Base-by-base conservation (phyloP, 345 rosid species). In the Gossypium sturtianum region DNA sequence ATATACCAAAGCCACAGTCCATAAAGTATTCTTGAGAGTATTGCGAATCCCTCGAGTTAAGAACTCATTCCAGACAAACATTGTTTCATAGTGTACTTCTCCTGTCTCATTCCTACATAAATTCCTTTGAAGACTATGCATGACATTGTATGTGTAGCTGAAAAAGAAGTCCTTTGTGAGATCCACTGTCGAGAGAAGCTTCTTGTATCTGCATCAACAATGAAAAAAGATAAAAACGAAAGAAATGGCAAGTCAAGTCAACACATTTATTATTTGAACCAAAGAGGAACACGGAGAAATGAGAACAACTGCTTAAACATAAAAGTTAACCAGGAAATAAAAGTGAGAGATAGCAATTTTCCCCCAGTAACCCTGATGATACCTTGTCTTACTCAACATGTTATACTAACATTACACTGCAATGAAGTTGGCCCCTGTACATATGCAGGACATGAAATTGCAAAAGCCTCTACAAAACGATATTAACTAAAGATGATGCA, bases 31-130 rank as follows among this genome's bases (percentile, higher is more conserved):
- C 81, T 90, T 83, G 52, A 91, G 90, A 54, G 73, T 86, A 70
- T 80, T 80, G 70, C 89, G 89, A 58, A 93, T 89, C 72, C 81
- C 87, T 70, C 87, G 93, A 49, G 96, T 95, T 79, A 94, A 82
- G 86, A 86, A 91, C 75, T 91, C 96, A 73, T 95, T 95, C 99
- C 99, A 95, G 53, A 95, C 94, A 74, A 93, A 95, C 97, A 90
- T 89, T 10, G 93, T 83, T 74, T 95, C 97, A 51, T 93, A 85
- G 74, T 79, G 86, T 76, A 56, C 27, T n/a, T 74, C 81, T 73
- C 84, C 86, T 73, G 87, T 80, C 83, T 71, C 83, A 45, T 60
- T 82, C 44, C 76, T 73, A 65, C 81, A 72, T 54, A 93, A 82
- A 79, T 93, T 95, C 80, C 81, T 91, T 83, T 95, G 99, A 72